A percentile compares a stretch with the other conserved stretches of the same genome.
Evolutionary conservation across 495 filamentous ascomycete species (phyloP).

Genomic region (Platismatia glauca): DNA sequence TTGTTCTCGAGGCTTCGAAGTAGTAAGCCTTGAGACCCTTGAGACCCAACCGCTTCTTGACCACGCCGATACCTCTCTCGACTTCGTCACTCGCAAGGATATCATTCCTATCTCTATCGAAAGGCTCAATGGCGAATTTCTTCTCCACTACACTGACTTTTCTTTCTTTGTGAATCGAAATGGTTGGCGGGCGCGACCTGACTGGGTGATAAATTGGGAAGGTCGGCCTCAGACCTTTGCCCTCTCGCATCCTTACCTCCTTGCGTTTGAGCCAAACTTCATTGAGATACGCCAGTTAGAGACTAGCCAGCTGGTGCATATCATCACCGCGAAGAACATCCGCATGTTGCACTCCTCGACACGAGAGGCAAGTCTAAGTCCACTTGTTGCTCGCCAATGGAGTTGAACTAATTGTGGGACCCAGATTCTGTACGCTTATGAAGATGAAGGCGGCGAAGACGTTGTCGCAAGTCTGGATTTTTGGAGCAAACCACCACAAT

Average conservation of each 20-base stretch:
- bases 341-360: slow-evolving; percentile 95
- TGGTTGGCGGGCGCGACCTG: slow-evolving; percentile 89
- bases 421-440: slow-evolving; percentile 91
- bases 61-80: slow-evolving; percentile 94
- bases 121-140: slow-evolving; percentile 89
- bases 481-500: slow-evolving; percentile 48
- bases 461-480: slow-evolving; percentile 94
- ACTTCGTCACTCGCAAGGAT: slow-evolving; percentile 90
- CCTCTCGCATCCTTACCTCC: slow-evolving; percentile 85
- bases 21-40: slow-evolving; percentile 91
- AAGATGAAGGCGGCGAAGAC: slow-evolving; percentile 88
- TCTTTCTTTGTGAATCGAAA: slow-evolving; percentile 99
- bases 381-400: not conserved
- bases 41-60: slow-evolving; percentile 96
- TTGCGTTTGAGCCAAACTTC: slow-evolving; percentile 98
- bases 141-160: slow-evolving; percentile 96
- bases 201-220: slow-evolving; percentile 98
- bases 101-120: slow-evolving; percentile 97
- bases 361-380: slow-evolving; percentile 64
- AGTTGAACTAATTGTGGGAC: slow-evolving; percentile 19
- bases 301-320: slow-evolving; percentile 79
- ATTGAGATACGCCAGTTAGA: slow-evolving; percentile 94
- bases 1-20: slow-evolving; percentile 90
- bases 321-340: slow-evolving; percentile 90
- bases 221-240: slow-evolving; percentile 86